A percentile compares a stretch with the other conserved stretches of the same genome.
phyloP scores from a whole-genome alignment of 495 filamentous ascomycete genomes.

The Trichoderma asperelloides region DNA sequence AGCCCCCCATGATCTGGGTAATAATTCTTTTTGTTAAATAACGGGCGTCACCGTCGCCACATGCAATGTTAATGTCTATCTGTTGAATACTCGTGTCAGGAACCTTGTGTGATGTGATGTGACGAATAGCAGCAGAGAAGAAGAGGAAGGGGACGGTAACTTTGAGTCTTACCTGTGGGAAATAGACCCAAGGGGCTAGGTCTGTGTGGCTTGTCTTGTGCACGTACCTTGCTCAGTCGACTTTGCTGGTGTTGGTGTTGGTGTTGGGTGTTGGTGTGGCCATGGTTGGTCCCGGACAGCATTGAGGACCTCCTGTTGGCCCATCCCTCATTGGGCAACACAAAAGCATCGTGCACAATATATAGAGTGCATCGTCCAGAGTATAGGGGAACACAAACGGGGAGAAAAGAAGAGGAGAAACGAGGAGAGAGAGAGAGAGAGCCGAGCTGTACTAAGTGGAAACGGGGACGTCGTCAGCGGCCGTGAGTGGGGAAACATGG shows the following conservation, averaged over 20 bases:
- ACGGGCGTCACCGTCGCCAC: neutral
- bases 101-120: neutral
- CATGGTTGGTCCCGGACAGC: neutral
- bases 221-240: neutral
- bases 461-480: conserved; percentile 1
- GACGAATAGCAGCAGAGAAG: neutral
- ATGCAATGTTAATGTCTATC: neutral
- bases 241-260: neutral
- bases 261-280: neutral
- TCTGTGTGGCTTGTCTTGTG: neutral
- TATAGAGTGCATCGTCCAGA: no score
- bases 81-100: neutral
- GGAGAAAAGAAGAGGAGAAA: neutral
- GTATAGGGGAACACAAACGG: no score
- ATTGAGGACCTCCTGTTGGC: neutral
- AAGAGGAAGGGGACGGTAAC: neutral
- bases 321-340: neutral
- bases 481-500: conserved; percentile 1
- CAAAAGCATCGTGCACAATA: no score
- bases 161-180: neutral
- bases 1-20: conserved; percentile 2
- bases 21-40: neutral
- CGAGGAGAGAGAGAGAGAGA: neutral
- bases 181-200: neutral
- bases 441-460: neutral